These are phyloP conservation scores for Paraurostyla sp. DNA, from an alignment of 73 alveolate genomes.

Conservation along the genomic window DNA sequence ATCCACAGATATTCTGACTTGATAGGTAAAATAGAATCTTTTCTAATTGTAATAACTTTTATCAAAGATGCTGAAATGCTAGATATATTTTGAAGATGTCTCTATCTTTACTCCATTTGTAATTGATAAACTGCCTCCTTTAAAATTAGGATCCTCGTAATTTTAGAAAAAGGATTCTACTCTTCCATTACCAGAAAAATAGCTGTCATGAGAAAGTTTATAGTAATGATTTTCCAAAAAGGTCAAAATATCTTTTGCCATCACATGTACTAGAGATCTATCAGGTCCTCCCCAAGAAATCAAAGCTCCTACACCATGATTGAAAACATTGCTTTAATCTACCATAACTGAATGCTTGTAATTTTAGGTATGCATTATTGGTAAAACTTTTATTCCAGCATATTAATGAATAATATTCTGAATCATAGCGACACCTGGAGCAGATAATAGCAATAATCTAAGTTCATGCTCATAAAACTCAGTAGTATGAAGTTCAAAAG, in stretches of 20 bases:
- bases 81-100: constrained; percentile 15
- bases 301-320: constrained; percentile 9
- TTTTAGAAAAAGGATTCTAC: constrained; percentile 4
- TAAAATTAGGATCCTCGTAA: background rate
- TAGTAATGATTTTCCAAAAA: background rate
- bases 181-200: background rate
- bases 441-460: background rate
- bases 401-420: background rate
- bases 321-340: background rate
- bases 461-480: constrained; percentile 43
- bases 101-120: constrained; percentile 29
- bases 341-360: constrained; percentile 29
- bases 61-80: constrained; percentile 29
- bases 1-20: constrained; percentile 22
- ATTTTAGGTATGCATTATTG: constrained; percentile 19
- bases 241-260: background rate
- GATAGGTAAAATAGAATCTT: constrained; percentile 24
- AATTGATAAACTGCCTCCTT: background rate
- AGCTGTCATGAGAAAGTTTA: background rate
- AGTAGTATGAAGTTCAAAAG: background rate
- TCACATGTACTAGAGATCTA: background rate
- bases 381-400: background rate
- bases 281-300: constrained; percentile 55
- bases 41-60: background rate
- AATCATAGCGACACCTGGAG: background rate